A percentile compares a stretch with the other conserved stretches of the same genome.
Conservation (phyloP, 2,329 filamentous ascomycete genomes). For the Fusarium sulawesiense region DNA sequence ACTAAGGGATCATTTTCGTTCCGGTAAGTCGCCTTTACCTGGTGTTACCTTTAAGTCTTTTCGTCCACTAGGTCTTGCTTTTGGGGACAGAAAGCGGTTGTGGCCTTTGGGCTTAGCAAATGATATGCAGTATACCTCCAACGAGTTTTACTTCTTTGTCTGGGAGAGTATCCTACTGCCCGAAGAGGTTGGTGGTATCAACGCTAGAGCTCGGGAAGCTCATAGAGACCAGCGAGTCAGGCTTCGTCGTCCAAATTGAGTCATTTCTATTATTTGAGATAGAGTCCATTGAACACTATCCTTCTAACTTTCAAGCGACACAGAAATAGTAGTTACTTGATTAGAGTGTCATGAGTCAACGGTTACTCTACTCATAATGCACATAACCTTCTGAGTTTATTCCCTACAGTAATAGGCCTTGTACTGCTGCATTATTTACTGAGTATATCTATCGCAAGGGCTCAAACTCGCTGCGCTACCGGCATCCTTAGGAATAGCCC, state of each 20-base stretch:
- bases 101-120: background rate
- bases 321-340: no score
- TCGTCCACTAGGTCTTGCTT: background rate
- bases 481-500: slow-evolving; percentile 45
- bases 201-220: background rate
- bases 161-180: background rate
- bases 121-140: no score
- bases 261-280: no score
- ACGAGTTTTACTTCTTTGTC: background rate
- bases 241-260: no score
- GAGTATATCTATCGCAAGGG: slow-evolving; percentile 11
- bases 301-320: no score
- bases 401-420: no score
- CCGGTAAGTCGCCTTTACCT: background rate
- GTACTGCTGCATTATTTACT: no score
- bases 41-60: background rate
- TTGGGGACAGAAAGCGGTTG: background rate
- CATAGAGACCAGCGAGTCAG: rapidly evolving
- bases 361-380: no score
- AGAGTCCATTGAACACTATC: no score
- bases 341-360: no score
- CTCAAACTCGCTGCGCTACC: slow-evolving; percentile 24
- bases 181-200: background rate
- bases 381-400: no score
- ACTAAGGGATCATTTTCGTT: background rate